A percentile compares a stretch with the other conserved stretches of the same genome.
phyloP scores from a whole-genome alignment of 2,329 filamentous ascomycete species.

The Cercospora nicotianae region DNA sequence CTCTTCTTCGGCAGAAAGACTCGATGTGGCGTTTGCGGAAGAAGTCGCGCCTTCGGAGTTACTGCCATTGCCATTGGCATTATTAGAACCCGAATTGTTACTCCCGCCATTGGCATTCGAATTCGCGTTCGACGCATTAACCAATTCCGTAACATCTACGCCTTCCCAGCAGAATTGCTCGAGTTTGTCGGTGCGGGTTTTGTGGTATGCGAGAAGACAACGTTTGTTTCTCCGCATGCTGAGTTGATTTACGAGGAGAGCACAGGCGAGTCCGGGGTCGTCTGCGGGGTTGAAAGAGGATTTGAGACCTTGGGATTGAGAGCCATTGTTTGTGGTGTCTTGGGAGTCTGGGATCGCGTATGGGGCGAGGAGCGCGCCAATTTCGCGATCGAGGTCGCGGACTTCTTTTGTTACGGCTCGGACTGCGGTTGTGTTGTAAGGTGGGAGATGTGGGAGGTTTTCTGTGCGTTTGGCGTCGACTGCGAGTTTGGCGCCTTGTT shows the following conservation, averaged over 20 bases:
- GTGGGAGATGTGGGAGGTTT: slow-evolving; percentile 78
- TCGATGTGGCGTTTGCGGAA: slow-evolving; percentile 24
- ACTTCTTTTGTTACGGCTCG: slow-evolving; percentile 87
- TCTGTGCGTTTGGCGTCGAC: slow-evolving; percentile 95
- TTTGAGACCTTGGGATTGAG: slow-evolving; percentile 43
- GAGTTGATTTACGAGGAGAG: slow-evolving; percentile 87
- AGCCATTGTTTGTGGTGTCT: slow-evolving; percentile 18
- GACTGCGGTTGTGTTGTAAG: slow-evolving; percentile 89
- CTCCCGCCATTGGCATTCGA: slow-evolving; percentile 30
- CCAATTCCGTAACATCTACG: slow-evolving; percentile 72
- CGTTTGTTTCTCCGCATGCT: slow-evolving; percentile 96
- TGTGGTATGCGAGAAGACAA: slow-evolving; percentile 91
- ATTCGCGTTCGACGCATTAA: slow-evolving; percentile 46
- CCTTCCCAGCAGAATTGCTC: slow-evolving; percentile 94
- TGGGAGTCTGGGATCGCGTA: slow-evolving; percentile 58
- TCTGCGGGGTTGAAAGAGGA: slow-evolving; percentile 81
- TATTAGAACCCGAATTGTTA: not conserved
- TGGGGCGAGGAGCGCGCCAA: slow-evolving; percentile 73
- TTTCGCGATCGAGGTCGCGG: slow-evolving; percentile 86
- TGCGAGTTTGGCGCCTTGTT: slow-evolving; percentile 85
- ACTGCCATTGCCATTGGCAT: slow-evolving; percentile 16
- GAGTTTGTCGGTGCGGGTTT: slow-evolving; percentile 83
- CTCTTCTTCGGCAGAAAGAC: slow-evolving; percentile 88
- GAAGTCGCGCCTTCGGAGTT: not conserved
- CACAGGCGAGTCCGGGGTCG: slow-evolving; percentile 81